These are phyloP conservation scores for Fusarium tupiense DNA, from an alignment of 2,329 filamentous ascomycete species.

Conservation along the genomic window DNA sequence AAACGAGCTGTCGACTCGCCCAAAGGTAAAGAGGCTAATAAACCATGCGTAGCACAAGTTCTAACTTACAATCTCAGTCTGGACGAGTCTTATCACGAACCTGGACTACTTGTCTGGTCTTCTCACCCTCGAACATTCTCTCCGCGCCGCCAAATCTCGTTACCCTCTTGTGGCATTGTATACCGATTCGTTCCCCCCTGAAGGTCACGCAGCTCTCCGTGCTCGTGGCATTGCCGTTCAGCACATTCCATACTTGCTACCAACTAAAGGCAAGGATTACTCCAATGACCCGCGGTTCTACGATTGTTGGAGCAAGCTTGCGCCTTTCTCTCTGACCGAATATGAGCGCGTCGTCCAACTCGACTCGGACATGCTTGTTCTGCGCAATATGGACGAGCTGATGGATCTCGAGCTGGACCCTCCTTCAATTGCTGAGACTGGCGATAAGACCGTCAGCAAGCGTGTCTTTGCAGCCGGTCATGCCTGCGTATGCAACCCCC, in stretches of 20 bases:
- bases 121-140: slow-evolving; percentile 81
- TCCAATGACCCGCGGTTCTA: slow-evolving; percentile 84
- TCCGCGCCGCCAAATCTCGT: slow-evolving; percentile 70
- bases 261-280: slow-evolving; percentile 73
- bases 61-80: slow-evolving; percentile 65
- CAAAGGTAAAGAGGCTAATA: slow-evolving; percentile 45
- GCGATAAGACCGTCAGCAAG: slow-evolving; percentile 48
- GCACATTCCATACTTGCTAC: slow-evolving; percentile 77
- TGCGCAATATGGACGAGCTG: slow-evolving; percentile 89
- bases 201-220: slow-evolving; percentile 75
- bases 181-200: slow-evolving; percentile 77
- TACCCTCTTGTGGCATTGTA: slow-evolving; percentile 88
- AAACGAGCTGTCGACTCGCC: slow-evolving; percentile 52
- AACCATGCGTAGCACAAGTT: not conserved
- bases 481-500: slow-evolving; percentile 87
- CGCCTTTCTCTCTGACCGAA: slow-evolving; percentile 78
- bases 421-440: slow-evolving; percentile 36
- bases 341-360: slow-evolving; percentile 85
- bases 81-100: slow-evolving; percentile 90
- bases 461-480: slow-evolving; percentile 84
- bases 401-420: slow-evolving; percentile 82
- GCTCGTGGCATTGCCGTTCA: slow-evolving; percentile 75
- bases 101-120: slow-evolving; percentile 83
- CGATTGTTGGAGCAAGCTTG: slow-evolving; percentile 90
- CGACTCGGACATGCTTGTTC: slow-evolving; percentile 87